A percentile compares a stretch with the other conserved stretches of the same genome.
Evolutionary conservation across 345 rosid genomes (phyloP).

Genomic region (Noccaea caerulescens): DNA sequence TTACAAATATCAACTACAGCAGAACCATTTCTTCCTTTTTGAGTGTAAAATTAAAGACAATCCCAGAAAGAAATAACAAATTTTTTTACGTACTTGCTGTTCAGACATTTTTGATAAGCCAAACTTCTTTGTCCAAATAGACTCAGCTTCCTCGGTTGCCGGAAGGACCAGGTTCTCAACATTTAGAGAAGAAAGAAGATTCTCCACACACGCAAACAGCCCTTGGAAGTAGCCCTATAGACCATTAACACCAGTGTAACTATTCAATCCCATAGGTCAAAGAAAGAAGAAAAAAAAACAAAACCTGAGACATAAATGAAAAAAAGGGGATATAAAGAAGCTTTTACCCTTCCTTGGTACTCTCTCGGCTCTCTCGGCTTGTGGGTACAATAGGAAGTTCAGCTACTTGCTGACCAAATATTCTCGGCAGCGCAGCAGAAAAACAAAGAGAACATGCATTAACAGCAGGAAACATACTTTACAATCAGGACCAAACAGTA

Average conservation of each 20-base stretch:
- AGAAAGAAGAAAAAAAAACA: not conserved
- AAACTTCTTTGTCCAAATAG: constrained; percentile 89
- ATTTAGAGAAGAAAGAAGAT: constrained; percentile 64
- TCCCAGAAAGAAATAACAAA: constrained; percentile 37
- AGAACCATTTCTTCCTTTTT: not conserved
- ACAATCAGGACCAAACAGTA: constrained; percentile 76
- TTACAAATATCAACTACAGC: constrained; percentile 1
- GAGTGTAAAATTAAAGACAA: not conserved
- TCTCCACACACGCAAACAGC: constrained; percentile 82
- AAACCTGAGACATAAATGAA: too few species aligned
- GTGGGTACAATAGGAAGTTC: constrained; percentile 99
- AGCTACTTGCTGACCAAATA: constrained; percentile 88
- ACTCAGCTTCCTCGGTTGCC: constrained; percentile 94
- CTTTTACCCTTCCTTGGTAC: constrained; percentile 91
- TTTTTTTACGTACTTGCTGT: constrained; percentile 59
- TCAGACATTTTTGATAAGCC: constrained; percentile 80
- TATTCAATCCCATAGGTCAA: not conserved
- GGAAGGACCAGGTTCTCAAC: constrained; percentile 93
- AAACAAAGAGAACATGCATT: constrained; percentile 46
- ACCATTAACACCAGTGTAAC: not conserved
- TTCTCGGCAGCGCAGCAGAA: constrained; percentile 93
- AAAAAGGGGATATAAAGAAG: not conserved
- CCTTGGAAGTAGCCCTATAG: constrained; percentile 89
- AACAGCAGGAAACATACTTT: constrained; percentile 54
- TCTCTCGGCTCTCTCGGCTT: constrained; percentile 68